phyloP scores from a whole-genome alignment of 2,329 filamentous ascomycete genomes.

The Fusarium musae region DNA sequence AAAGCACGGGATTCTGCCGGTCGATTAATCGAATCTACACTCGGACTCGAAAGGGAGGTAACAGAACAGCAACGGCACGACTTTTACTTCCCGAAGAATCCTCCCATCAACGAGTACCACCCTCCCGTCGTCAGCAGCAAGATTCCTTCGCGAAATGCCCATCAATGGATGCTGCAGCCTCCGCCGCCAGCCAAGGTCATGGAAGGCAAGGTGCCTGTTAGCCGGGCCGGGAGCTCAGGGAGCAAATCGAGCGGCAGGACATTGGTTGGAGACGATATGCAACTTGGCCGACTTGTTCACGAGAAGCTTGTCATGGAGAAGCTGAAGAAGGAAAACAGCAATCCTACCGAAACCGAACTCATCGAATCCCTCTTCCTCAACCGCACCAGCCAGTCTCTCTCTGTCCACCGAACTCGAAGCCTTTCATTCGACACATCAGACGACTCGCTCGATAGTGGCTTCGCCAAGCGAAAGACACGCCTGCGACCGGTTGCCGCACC shows the following conservation, averaged over 20 bases:
- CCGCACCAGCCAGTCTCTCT: slow-evolving; percentile 48
- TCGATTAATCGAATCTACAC: slow-evolving; percentile 62
- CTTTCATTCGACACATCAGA: slow-evolving; percentile 53
- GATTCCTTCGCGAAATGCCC: slow-evolving; percentile 74
- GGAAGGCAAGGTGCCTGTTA: slow-evolving; percentile 83
- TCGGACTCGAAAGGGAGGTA: slow-evolving; percentile 63
- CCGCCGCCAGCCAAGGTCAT: slow-evolving; percentile 91
- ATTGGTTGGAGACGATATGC: slow-evolving; percentile 54
- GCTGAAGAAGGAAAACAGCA: slow-evolving; percentile 54
- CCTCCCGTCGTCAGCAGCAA: slow-evolving; percentile 84
- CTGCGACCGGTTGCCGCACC: slow-evolving; percentile 46
- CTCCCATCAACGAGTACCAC: slow-evolving; percentile 86
- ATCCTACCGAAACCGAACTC: slow-evolving; percentile 56
- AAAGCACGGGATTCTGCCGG: slow-evolving; percentile 68
- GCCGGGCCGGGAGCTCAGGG: slow-evolving; percentile 68
- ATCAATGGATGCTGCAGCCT: slow-evolving; percentile 92
- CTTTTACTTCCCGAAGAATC: slow-evolving; percentile 72
- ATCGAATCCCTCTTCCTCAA: slow-evolving; percentile 56
- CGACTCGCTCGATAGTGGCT: slow-evolving; percentile 47
- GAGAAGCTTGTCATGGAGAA: slow-evolving; percentile 60
- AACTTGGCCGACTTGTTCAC: slow-evolving; percentile 56
- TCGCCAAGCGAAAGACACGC: slow-evolving; percentile 45
- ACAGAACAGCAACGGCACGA: slow-evolving; percentile 65
- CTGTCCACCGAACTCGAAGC: slow-evolving; percentile 51
- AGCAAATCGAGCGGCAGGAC: slow-evolving; percentile 62